Percentiles rank a stretch among this genome's conserved stretches.
Evolutionary conservation across 2,329 filamentous ascomycete species (phyloP).

Genomic region (Leptographium radiaticola): DNA sequence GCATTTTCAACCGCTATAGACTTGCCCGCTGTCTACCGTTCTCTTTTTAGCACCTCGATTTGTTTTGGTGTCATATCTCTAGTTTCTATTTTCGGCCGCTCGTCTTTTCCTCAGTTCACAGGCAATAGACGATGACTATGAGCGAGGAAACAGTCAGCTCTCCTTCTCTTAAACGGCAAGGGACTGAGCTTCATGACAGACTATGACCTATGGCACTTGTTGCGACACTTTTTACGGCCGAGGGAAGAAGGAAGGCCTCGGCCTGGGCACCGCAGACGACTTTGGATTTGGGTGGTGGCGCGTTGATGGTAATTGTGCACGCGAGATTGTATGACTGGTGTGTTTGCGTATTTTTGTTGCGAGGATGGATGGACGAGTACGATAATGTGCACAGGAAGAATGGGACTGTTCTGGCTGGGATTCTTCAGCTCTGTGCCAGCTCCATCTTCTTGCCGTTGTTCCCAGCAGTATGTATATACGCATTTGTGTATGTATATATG

Average conservation of each 20-base stretch:
- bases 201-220: slow-evolving; percentile 6
- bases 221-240: background rate
- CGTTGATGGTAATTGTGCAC: background rate
- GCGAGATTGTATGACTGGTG: slow-evolving; percentile 2
- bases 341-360: background rate
- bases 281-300: background rate
- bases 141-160: slow-evolving; percentile 5
- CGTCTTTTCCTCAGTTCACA: slow-evolving; percentile 5
- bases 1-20: background rate
- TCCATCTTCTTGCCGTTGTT: background rate
- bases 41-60: background rate
- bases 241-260: background rate
- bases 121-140: slow-evolving; percentile 9
- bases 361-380: background rate
- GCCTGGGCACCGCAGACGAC: background rate
- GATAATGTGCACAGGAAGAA: background rate
- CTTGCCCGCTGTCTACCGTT: background rate
- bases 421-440: background rate
- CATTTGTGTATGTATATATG: background rate
- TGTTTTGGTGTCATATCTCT: background rate
- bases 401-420: background rate
- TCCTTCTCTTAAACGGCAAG: slow-evolving; percentile 7
- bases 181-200: slow-evolving; percentile 8
- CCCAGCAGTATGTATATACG: background rate
- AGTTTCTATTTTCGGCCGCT: slow-evolving; percentile 7